phyloP scores from a whole-genome alignment of 257 asterid species.

The Solanum etuberosum region DNA sequence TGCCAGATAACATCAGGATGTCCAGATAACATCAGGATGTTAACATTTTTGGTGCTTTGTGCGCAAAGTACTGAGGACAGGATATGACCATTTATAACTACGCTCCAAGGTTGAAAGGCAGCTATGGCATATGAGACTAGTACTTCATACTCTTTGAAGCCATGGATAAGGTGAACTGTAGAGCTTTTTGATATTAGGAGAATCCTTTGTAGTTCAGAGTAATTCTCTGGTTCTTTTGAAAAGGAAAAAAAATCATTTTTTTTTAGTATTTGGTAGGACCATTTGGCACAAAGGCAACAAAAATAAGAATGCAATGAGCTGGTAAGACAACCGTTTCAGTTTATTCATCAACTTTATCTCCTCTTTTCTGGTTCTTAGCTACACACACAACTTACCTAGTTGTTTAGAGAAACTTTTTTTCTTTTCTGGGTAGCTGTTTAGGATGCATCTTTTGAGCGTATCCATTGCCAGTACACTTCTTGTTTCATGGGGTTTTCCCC shows the following conservation, averaged over 20 bases:
- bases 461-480: background rate
- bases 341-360: slow-evolving; percentile 60
- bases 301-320: slow-evolving; percentile 16
- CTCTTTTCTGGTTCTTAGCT: background rate
- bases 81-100: background rate
- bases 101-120: background rate
- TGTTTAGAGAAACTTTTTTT: background rate
- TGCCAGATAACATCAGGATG: background rate
- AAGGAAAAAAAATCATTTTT: background rate
- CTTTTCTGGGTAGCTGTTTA: background rate
- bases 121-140: background rate
- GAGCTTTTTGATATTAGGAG: background rate
- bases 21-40: background rate
- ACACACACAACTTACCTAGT: background rate
- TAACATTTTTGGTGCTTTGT: background rate
- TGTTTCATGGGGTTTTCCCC: background rate
- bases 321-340: slow-evolving; percentile 47
- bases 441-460: background rate
- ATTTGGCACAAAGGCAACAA: background rate
- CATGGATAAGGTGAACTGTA: background rate
- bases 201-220: background rate
- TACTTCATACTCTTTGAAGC: background rate
- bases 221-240: background rate
- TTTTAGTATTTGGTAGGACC: background rate
- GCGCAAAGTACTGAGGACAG: background rate